These are phyloP conservation scores for Aspergillus flavus DNA, from an alignment of 2,329 filamentous ascomycete genomes.

Conservation along the genomic window DNA sequence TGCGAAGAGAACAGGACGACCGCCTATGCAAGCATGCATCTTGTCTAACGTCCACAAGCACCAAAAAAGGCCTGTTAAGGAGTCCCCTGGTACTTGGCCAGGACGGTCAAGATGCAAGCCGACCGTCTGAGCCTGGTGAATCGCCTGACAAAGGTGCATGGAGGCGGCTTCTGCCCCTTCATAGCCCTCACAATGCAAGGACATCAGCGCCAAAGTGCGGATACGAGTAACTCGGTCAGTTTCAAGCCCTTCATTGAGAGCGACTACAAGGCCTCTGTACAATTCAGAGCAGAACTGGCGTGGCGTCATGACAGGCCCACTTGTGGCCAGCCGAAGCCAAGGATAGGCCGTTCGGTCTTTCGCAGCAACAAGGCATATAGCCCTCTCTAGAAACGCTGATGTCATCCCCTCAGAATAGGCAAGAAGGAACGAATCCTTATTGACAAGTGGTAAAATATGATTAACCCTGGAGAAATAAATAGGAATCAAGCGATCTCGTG, in stretches of 20 bases:
- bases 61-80: conserved; percentile 41
- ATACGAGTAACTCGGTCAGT: conserved; percentile 41
- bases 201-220: conserved; percentile 43
- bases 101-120: conserved; percentile 44
- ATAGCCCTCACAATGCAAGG: conserved; percentile 44
- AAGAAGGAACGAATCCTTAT: conserved; percentile 29
- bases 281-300: conserved; percentile 43
- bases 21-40: conserved; percentile 45
- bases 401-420: conserved; percentile 27
- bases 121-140: conserved; percentile 44
- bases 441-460: conserved; percentile 41
- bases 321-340: conserved; percentile 34
- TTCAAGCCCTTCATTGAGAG: conserved; percentile 43
- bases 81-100: conserved; percentile 31
- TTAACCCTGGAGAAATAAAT: conserved; percentile 44
- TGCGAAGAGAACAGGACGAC: conserved; percentile 42
- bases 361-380: conserved; percentile 45
- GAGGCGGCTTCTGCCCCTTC: conserved; percentile 45
- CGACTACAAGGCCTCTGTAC: conserved; percentile 39
- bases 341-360: conserved; percentile 37
- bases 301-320: conserved; percentile 33
- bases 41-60: conserved; percentile 46
- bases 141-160: conserved; percentile 42
- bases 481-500: conserved; percentile 33
- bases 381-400: conserved; percentile 42